Evolutionary conservation across 495 filamentous ascomycete genomes (phyloP).

Genomic region (Acidomyces sp.): DNA sequence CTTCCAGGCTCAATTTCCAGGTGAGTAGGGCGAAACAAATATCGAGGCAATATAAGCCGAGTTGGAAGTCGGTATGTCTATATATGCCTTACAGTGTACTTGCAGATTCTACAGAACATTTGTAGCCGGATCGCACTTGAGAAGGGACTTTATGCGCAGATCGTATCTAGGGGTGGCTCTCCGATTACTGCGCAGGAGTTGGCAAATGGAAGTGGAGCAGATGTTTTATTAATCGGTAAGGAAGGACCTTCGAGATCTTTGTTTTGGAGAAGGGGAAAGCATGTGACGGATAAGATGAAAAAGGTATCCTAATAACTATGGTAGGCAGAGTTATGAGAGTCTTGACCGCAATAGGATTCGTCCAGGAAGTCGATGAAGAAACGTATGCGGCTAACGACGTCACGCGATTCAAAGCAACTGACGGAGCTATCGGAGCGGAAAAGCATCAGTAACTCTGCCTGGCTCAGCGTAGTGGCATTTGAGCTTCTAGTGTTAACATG

Average conservation of each 20-base stretch:
- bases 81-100: background rate
- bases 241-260: no score
- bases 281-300: no score
- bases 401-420: background rate
- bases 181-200: slow-evolving; percentile 2
- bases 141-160: background rate
- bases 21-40: background rate
- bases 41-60: no score
- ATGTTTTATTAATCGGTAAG: slow-evolving; percentile 11
- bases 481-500: background rate
- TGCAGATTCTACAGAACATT: slow-evolving; percentile 8
- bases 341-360: slow-evolving; percentile 1
- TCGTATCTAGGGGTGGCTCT: background rate
- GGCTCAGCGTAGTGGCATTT: background rate
- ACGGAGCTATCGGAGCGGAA: slow-evolving; percentile 2
- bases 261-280: no score
- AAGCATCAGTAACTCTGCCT: slow-evolving; percentile 6
- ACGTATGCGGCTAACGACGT: slow-evolving; percentile 1
- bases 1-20: slow-evolving; percentile 7
- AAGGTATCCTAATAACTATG: no score
- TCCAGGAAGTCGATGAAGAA: slow-evolving; percentile 1
- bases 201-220: background rate
- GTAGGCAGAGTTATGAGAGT: slow-evolving; percentile 5
- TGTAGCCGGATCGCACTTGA: slow-evolving; percentile 1
- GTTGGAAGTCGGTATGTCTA: no score